These are phyloP conservation scores for Candida albicans DNA, from an alignment of 1,139 yeast genomes.

Conservation along the genomic window DNA sequence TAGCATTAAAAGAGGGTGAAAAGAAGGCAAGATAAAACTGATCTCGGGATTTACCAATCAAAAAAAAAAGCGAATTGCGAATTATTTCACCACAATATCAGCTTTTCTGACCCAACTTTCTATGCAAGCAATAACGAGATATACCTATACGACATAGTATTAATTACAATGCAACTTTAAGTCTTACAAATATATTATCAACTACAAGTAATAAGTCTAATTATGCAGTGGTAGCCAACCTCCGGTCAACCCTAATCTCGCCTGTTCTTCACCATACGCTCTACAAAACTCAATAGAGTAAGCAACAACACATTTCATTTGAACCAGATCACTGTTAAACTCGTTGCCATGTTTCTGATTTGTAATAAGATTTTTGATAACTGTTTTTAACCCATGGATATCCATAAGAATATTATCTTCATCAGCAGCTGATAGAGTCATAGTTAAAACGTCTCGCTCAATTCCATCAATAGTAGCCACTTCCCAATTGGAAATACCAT, in stretches of 20 bases:
- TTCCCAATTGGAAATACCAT: conserved; percentile 38
- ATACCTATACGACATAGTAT: too few species aligned
- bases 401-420: conserved; percentile 34
- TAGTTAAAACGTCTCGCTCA: conserved; percentile 30
- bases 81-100: too few species aligned
- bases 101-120: too few species aligned
- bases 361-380: conserved; percentile 6
- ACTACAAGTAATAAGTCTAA: too few species aligned
- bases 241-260: conserved; percentile 9
- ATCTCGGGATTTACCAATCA: too few species aligned
- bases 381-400: conserved; percentile 7
- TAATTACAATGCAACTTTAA: too few species aligned
- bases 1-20: too few species aligned
- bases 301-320: conserved; percentile 19
- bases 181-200: too few species aligned
- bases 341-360: not conserved
- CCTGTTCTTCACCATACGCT: conserved; percentile 19
- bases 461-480: conserved; percentile 8
- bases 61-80: too few species aligned
- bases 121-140: too few species aligned
- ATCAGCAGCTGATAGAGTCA: conserved; percentile 38
- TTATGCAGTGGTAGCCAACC: not conserved
- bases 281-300: conserved; percentile 21
- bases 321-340: conserved; percentile 2
- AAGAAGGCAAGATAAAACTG: too few species aligned